Percentiles rank a stretch among this genome's conserved stretches.
phyloP scores from a whole-genome alignment of 345 rosid species.

The Euclidium syriacum region DNA sequence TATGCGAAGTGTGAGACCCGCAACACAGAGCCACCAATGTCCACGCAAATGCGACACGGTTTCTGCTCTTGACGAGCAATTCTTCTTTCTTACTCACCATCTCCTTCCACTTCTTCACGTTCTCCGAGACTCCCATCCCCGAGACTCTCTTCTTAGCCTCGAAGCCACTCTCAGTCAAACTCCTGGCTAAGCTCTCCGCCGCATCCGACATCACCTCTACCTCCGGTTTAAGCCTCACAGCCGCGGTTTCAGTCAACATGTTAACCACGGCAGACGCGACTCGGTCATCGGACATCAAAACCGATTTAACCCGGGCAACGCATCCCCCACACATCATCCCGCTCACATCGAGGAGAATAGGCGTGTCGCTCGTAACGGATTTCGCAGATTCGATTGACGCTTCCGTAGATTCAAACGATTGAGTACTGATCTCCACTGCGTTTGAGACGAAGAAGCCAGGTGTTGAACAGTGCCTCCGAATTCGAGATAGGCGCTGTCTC shows the following conservation, averaged over 20 bases:
- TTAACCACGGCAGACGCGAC: slow-evolving; percentile 88
- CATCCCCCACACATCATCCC: slow-evolving; percentile 99
- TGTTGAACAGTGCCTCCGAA: slow-evolving; percentile 6
- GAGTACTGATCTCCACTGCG: slow-evolving; percentile 49
- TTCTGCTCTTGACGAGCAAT: slow-evolving; percentile 62
- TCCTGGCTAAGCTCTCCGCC: slow-evolving; percentile 61
- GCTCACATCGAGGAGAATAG: slow-evolving; percentile 63
- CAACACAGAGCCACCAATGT: slow-evolving; percentile 92
- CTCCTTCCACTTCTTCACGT: slow-evolving; percentile 76
- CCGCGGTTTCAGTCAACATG: slow-evolving; percentile 86
- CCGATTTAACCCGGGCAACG: slow-evolving; percentile 73
- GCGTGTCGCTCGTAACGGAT: slow-evolving; percentile 29
- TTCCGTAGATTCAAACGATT: slow-evolving; percentile 20
- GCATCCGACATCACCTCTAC: slow-evolving; percentile 28
- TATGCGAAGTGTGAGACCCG: slow-evolving; percentile 86
- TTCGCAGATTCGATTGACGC: slow-evolving; percentile 14
- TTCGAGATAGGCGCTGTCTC: slow-evolving; percentile 23
- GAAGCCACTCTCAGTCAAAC: slow-evolving; percentile 80
- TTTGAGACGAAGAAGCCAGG: slow-evolving; percentile 32
- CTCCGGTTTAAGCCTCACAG: slow-evolving; percentile 53
- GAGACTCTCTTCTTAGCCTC: slow-evolving; percentile 70
- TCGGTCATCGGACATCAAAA: slow-evolving; percentile 63
- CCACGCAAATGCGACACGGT: slow-evolving; percentile 90
- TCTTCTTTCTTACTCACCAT: slow-evolving; percentile 78
- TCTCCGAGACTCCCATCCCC: slow-evolving; percentile 70